phyloP scores from a whole-genome alignment of 2,329 filamentous ascomycete species.

The Diaporthe sp. region DNA sequence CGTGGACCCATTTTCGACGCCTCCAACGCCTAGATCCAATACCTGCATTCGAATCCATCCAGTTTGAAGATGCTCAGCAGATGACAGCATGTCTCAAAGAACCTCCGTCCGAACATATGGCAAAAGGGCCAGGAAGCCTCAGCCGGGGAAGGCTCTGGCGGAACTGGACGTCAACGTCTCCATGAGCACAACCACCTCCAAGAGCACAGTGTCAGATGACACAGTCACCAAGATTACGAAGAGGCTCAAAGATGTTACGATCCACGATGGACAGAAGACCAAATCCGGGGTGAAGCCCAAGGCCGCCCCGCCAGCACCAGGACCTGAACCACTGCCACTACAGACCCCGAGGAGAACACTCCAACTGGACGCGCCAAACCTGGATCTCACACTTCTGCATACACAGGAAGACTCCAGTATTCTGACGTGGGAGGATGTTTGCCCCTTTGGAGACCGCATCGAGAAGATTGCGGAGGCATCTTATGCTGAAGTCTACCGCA shows the following conservation, averaged over 20 bases:
- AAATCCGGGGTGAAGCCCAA: neutral
- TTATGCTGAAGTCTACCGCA: conserved; percentile 73
- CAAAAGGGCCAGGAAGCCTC: conserved; percentile 55
- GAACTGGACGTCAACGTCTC: conserved; percentile 45
- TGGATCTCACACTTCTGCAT: neutral
- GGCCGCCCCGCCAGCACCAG: neutral
- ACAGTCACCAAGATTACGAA: conserved; percentile 39
- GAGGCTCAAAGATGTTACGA: conserved; percentile 37
- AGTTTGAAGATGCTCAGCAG: conserved; percentile 28
- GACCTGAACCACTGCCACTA: conserved; percentile 4
- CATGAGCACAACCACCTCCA: conserved; percentile 41
- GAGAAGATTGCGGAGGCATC: conserved; percentile 75
- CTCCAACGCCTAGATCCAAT: neutral
- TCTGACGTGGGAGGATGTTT: conserved; percentile 68
- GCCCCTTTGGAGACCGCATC: conserved; percentile 62
- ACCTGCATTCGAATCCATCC: neutral
- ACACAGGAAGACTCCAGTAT: conserved; percentile 39
- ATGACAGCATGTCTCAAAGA: conserved; percentile 35
- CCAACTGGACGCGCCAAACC: neutral
- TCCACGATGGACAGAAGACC: conserved; percentile 28
- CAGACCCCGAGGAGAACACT: conserved; percentile 22
- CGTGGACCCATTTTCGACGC: neutral
- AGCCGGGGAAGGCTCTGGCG: conserved; percentile 40
- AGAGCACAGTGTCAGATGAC: conserved; percentile 34
- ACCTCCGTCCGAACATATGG: conserved; percentile 53